These are phyloP conservation scores for Agastache rugosa DNA, from an alignment of 257 asterid species.

Conservation along the genomic window DNA sequence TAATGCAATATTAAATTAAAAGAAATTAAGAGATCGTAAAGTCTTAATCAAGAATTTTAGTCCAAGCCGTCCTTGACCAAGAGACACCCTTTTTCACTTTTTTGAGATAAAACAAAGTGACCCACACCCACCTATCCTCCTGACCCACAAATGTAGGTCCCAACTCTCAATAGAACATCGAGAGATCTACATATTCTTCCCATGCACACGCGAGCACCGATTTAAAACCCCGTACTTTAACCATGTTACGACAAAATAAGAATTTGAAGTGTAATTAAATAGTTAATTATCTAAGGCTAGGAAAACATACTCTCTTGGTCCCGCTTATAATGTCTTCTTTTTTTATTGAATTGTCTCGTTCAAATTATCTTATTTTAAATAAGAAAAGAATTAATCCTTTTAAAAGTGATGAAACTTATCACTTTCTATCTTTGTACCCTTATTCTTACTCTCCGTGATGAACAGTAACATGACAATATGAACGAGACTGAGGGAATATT, in stretches of 20 bases:
- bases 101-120: slow-evolving; percentile 13
- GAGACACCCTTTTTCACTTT: slow-evolving; percentile 8
- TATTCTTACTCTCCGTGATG: too few relatives aligned
- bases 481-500: too few relatives aligned
- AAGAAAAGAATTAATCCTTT: too few relatives aligned
- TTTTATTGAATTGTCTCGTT: too few relatives aligned
- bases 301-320: too few relatives aligned
- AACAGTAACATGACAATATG: too few relatives aligned
- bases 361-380: too few relatives aligned
- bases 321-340: too few relatives aligned
- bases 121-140: slow-evolving; percentile 13
- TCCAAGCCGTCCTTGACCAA: slow-evolving; percentile 17
- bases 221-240: slow-evolving; percentile 33
- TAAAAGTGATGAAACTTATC: too few relatives aligned
- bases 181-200: slow-evolving; percentile 31
- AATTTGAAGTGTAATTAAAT: too few relatives aligned
- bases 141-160: neutral
- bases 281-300: too few relatives aligned
- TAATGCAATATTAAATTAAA: neutral
- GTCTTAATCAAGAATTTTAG: slow-evolving; percentile 16
- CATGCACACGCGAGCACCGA: slow-evolving; percentile 37
- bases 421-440: too few relatives aligned
- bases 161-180: neutral
- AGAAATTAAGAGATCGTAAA: neutral
- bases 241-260: slow-evolving; percentile 4